Evolutionary conservation across 192 early-diverging fungal genomes (phyloP), one percentile per base, ranked within the genome.

Genomic region (Backusella australiensis): DNA sequence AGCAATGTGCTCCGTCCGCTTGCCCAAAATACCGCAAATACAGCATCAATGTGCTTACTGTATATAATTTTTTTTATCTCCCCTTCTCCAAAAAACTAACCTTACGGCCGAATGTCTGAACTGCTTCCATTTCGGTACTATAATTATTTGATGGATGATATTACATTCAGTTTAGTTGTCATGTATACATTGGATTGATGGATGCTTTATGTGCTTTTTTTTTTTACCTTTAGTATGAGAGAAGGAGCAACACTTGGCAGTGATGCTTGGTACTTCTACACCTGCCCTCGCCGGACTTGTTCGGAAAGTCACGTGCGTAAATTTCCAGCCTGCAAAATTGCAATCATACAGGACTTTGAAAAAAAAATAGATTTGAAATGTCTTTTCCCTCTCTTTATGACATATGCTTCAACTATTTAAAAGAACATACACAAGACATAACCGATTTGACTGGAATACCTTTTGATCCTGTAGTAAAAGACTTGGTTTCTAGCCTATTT

Each of bases 51-150:
- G 17, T 21, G 7, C 7, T 53, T 53, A 8, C 19, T 19, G 11
- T 44, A 14, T 44, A 44, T 17, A 32, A 9, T 26, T 11, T 59
- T 59, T 59, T 59, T 59, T 26, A 23, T 26, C 2, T 23, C 53
- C 53, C 53, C 7, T 26, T 59, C 23, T 59, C 21, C 23, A 59
- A 59, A 52, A 73, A 66, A 86, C 85, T 66, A 63, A 91, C 90
- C 86, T 94, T 94, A 82, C 91, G 89, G 80, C 91, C 92, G 82
- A 89, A 94, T 70, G 89, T 90, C 80, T 94, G 93, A 71, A 94
- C 93, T 74, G 90, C 89, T 82, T 91, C 88, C 76, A 88, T 85
- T 71, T 71, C 69, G 69, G 69, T 71, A 59, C 53, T 59, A 23
- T 26, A 59, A 23, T 23, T 59, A 59, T 23, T 23, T 21, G 53